A percentile compares a stretch with the other conserved stretches of the same genome.
Evolutionary conservation across 2,329 filamentous ascomycete species (phyloP).

Genomic region (Akanthomyces muscarius): DNA sequence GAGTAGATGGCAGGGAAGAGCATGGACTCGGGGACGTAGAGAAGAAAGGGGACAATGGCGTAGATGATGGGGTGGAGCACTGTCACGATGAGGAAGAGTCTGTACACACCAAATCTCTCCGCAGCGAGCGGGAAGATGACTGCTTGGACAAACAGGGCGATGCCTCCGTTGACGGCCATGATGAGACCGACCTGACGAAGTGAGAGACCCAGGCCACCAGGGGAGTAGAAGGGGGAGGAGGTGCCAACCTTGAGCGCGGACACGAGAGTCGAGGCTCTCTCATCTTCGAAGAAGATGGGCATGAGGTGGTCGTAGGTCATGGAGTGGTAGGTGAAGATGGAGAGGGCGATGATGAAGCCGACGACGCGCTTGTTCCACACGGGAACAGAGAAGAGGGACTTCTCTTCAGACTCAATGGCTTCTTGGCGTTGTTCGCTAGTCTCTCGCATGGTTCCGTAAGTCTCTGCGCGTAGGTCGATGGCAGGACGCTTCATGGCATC

Average conservation of each 20-base stretch:
- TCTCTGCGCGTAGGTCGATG: constrained; percentile 71
- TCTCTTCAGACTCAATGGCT: constrained; percentile 30
- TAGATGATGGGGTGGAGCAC: constrained; percentile 60
- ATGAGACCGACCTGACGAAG: constrained; percentile 59
- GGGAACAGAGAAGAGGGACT: constrained; percentile 31
- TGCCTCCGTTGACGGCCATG: constrained; percentile 55
- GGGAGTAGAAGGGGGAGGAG: constrained; percentile 50
- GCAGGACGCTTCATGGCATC: constrained; percentile 69
- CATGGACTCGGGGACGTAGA: constrained; percentile 48
- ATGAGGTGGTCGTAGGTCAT: constrained; percentile 93
- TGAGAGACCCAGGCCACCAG: constrained; percentile 60
- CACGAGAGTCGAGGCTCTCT: constrained; percentile 42
- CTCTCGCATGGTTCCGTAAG: constrained; percentile 66
- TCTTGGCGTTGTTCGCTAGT: constrained; percentile 47
- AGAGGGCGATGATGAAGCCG: constrained; percentile 74
- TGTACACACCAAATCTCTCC: constrained; percentile 54
- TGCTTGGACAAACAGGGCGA: constrained; percentile 56
- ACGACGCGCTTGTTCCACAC: constrained; percentile 61
- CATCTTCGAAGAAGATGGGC: constrained; percentile 89
- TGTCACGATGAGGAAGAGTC: constrained; percentile 54
- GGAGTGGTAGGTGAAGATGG: constrained; percentile 89
- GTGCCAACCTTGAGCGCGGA: constrained; percentile 29
- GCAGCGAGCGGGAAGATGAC: constrained; percentile 60
- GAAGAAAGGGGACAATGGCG: constrained; percentile 54
- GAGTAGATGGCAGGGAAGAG: constrained; percentile 56